Base-by-base conservation (phyloP, 2,329 filamentous ascomycete genomes). In the Hypoxylon sp. region DNA sequence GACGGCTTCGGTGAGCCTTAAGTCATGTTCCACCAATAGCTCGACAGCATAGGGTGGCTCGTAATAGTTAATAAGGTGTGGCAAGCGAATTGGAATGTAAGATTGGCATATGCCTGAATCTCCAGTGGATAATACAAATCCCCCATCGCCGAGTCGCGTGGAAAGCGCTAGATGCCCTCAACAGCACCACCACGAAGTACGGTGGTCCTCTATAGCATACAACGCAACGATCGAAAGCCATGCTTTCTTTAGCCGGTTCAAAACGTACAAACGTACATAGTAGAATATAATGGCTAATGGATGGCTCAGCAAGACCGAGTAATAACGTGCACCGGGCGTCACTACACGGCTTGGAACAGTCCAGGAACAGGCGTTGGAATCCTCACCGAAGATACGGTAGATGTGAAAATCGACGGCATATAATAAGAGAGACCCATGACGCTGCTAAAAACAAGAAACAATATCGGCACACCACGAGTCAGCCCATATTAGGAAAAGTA, bases 1-100 rank as follows among this genome's bases (percentile, higher is more conserved):
- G 61, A 62, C 60, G 57, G 48, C 54, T 70, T 72, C 65, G 65
- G 68, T 70, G 65, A 70, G 70, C 70, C 64, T 62, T 65, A 56
- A 57, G 62, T 46, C 35, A 32, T 61, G 27, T 54, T 63, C 54
- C 65, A 67, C 70, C 68, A 70, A 67, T 70, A 46, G 56, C 47
- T 64, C 50, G 39, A 59, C 54, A 39, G 54, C 24, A 65, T 59
- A 37, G 29, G 58, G 50, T 32, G 17, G 39, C 48, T 61, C 63
- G 63, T 61, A 70, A 56, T 61, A 59, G 37, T 37, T 56, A 57
- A 53, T 53, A 59, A 57, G 57, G 54, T 35, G 59, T 66, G 60
- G 67, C 61, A 65, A 62, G 53, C 58, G 56, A 69, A 62, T 65
- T 39, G 47, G 35, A 65, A 62, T 15, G 39, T 24, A 56, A 47